Conservation (phyloP, 2,329 filamentous ascomycete species). For the Colletotrichum nymphaeae region DNA sequence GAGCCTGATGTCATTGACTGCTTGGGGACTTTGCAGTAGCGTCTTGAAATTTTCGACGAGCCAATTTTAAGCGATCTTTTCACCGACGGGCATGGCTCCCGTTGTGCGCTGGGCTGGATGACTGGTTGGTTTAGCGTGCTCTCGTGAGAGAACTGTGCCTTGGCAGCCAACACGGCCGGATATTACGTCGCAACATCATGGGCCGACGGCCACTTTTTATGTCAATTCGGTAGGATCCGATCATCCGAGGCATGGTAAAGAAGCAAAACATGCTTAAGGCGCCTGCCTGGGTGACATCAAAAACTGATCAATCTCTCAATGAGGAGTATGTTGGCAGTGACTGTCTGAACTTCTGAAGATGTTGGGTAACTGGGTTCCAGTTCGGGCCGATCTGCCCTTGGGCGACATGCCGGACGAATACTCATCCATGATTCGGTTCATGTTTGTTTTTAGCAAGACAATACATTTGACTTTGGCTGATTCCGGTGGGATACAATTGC, state of each 20-base stretch:
- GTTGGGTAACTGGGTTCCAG: not conserved
- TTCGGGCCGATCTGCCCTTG: not conserved
- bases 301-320: not conserved
- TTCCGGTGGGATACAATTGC: not conserved
- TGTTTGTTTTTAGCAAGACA: not conserved
- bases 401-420: not conserved
- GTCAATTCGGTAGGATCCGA: conserved; percentile 26
- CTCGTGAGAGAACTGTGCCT: not conserved
- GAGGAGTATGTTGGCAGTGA: not conserved
- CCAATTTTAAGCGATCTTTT: conserved; percentile 7
- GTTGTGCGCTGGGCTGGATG: not conserved
- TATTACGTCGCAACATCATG: conserved; percentile 23
- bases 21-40: not conserved
- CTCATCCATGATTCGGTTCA: not conserved
- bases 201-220: conserved; percentile 22
- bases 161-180: conserved; percentile 14
- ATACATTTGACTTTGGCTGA: too few relatives aligned
- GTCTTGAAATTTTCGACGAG: not conserved
- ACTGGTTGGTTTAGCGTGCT: not conserved
- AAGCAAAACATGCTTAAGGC: not conserved
- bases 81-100: not conserved
- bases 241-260: conserved; percentile 2
- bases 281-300: not conserved
- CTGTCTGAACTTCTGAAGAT: not conserved
- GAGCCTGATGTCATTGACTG: conserved; percentile 14